phyloP scores from a whole-genome alignment of 2,329 filamentous ascomycete genomes.

The Aspergillus glaucus region DNA sequence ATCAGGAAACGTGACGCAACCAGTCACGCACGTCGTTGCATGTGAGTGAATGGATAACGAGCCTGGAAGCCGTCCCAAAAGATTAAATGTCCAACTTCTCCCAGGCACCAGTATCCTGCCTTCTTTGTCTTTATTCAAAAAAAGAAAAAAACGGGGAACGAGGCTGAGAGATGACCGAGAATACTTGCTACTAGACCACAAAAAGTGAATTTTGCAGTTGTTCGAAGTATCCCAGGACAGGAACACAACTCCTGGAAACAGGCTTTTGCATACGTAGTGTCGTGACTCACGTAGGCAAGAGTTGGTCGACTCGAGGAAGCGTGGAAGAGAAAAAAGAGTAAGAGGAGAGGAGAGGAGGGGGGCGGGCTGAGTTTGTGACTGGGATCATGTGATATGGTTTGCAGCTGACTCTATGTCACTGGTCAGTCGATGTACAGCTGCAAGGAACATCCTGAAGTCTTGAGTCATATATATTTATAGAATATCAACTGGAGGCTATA shows the following conservation, averaged over 20 bases:
- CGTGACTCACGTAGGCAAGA: conserved; percentile 22
- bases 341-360: conserved; percentile 26
- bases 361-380: conserved; percentile 19
- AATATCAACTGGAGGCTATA: neutral
- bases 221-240: conserved; percentile 7
- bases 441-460: too few species aligned
- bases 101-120: too few species aligned
- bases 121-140: too few species aligned
- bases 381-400: conserved; percentile 21
- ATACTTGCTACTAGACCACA: neutral
- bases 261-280: conserved; percentile 43
- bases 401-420: conserved; percentile 8
- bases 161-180: too few species aligned
- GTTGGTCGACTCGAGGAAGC: conserved; percentile 39
- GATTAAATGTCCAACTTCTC: neutral
- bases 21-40: neutral
- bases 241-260: conserved; percentile 47
- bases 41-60: conserved; percentile 11
- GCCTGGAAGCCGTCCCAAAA: neutral
- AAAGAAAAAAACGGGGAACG: too few species aligned
- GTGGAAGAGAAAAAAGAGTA: conserved; percentile 42
- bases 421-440: conserved; percentile 1
- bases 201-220: neutral
- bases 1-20: conserved; percentile 3
- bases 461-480: too few species aligned